Percentiles rank a stretch among this genome's conserved stretches.
Evolutionary conservation across 305 asterid genomes (phyloP).

Genomic region (Fraxinus sp.): DNA sequence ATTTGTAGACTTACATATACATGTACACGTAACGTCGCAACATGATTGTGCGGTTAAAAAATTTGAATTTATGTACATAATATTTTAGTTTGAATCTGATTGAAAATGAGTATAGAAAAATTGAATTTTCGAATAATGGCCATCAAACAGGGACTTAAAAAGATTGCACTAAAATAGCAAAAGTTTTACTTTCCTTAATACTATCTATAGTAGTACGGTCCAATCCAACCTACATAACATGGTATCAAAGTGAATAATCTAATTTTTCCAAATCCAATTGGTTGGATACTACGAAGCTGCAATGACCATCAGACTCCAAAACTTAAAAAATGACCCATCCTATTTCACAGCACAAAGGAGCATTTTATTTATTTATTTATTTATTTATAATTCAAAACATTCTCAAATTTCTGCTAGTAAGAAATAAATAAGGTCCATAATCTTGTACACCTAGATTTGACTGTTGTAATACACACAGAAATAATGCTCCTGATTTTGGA

Average conservation of each 20-base stretch:
- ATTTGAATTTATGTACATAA: too few relatives aligned
- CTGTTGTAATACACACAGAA: background rate
- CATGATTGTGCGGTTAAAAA: too few relatives aligned
- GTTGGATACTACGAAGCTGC: background rate
- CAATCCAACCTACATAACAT: background rate
- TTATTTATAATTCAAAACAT: background rate
- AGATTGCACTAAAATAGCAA: background rate
- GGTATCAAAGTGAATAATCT: background rate
- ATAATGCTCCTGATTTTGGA: background rate
- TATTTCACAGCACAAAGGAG: background rate
- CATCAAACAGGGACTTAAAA: too few relatives aligned
- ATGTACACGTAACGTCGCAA: too few relatives aligned
- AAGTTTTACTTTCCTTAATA: background rate
- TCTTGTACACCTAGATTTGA: background rate
- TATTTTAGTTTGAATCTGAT: too few relatives aligned
- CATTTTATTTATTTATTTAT: background rate
- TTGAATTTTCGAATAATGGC: too few relatives aligned
- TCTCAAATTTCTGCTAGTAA: background rate
- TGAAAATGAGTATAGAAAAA: too few relatives aligned
- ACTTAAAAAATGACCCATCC: background rate
- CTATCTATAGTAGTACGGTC: background rate
- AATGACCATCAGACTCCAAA: background rate
- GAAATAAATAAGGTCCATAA: background rate
- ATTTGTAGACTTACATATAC: too few relatives aligned
- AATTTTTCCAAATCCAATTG: background rate